Percentiles rank a stretch among this genome's conserved stretches.
phyloP scores from a whole-genome alignment of 352 stramenopile species.

The Pythium angustatum region DNA sequence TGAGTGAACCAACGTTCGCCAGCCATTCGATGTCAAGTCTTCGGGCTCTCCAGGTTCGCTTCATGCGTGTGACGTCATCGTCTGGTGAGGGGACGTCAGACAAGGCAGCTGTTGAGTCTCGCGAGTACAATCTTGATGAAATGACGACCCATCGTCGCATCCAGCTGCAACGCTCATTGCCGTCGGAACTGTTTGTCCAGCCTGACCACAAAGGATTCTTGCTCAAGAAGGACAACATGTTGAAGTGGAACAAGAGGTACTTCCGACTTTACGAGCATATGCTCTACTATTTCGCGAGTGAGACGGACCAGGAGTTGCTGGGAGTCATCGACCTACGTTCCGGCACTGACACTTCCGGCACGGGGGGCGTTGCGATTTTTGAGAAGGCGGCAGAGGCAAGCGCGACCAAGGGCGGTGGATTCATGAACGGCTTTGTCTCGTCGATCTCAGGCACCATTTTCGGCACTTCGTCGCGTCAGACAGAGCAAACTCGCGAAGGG shows the following conservation, averaged over 20 bases:
- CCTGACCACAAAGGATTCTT: conserved; percentile 80
- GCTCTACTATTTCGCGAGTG: conserved; percentile 88
- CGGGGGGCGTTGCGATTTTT: conserved; percentile 81
- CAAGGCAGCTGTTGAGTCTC: conserved; percentile 83
- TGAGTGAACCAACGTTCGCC: conserved; percentile 66
- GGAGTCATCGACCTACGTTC: conserved; percentile 81
- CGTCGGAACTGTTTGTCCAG: conserved; percentile 76
- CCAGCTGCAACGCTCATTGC: conserved; percentile 80
- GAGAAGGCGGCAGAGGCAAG: conserved; percentile 64
- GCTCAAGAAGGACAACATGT: conserved; percentile 86
- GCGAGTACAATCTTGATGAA: conserved; percentile 87
- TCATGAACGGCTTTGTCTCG: conserved; percentile 82
- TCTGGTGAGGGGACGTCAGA: conserved; percentile 52
- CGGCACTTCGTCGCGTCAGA: conserved; percentile 52
- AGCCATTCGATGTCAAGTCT: conserved; percentile 56
- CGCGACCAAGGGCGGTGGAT: conserved; percentile 46
- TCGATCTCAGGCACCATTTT: conserved; percentile 82
- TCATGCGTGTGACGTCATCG: conserved; percentile 86
- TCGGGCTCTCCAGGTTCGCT: conserved; percentile 80
- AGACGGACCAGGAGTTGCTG: conserved; percentile 80
- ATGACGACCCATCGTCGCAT: conserved; percentile 80
- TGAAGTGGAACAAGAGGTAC: conserved; percentile 90
- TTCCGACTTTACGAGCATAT: conserved; percentile 88
- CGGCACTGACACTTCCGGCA: conserved; percentile 65
- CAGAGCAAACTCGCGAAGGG: conserved; percentile 40